Evolutionary conservation across 139 green algal species (phyloP).

Genomic region (Ettlia oleoabundans): DNA sequence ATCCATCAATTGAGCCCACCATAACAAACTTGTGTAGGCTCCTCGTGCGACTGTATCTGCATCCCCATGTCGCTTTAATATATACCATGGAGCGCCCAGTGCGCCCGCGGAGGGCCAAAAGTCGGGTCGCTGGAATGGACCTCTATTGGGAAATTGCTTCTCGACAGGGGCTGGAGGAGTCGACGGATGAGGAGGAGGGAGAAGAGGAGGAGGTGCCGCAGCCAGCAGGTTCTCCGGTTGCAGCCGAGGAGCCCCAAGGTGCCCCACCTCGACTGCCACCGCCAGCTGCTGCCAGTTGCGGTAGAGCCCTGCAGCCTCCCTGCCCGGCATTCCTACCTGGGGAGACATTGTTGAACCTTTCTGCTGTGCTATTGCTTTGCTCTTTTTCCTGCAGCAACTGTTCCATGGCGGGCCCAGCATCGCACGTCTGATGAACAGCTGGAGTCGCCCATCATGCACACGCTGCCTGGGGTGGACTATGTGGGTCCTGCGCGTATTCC

Average conservation of each 20-base stretch:
- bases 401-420: background rate
- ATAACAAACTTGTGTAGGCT: no score
- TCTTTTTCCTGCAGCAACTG: background rate
- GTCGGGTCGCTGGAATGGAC: background rate
- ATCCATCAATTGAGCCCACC: no score
- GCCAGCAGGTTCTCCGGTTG: background rate
- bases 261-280: no score
- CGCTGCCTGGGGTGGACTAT: constrained; percentile 12
- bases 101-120: background rate
- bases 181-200: constrained; percentile 12
- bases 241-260: no score
- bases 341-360: no score
- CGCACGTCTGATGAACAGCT: background rate
- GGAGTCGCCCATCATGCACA: background rate
- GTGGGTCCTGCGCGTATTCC: background rate
- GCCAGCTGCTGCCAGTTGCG: no score
- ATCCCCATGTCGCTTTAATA: no score
- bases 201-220: background rate
- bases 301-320: no score
- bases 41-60: no score
- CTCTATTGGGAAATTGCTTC: constrained; percentile 24
- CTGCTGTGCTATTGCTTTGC: no score
- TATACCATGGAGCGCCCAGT: background rate
- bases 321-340: no score
- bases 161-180: background rate